Evolutionary conservation across 345 rosid species (phyloP), one percentile per base, ranked within the genome.

Genomic region (Linum trigynum): DNA sequence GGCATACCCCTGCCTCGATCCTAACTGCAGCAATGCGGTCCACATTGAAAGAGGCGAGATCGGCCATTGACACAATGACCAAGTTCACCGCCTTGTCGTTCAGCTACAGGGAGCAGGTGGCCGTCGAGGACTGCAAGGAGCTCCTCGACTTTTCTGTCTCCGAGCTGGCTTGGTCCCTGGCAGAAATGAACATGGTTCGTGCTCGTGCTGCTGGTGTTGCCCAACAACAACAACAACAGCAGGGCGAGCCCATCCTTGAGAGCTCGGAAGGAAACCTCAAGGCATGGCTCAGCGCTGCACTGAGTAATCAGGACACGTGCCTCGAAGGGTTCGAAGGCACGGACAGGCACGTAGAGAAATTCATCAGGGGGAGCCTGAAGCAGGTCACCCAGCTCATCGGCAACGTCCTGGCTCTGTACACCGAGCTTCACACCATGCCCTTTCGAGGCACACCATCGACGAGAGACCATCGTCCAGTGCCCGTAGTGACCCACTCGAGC

Each of bases 121-220:
- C 97, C 0, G 80, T 90, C 3, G 97, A 83, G 60, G 99, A 94
- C 67, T 94, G 99, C 81, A 84, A 86, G 75, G 95, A 90, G 64
- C 96, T 94, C 57, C 77, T 94, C 0, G 99, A 91, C 72, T 86
- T 85, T 80, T 94, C 99, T 0, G 84, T 94, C 50, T 82, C 99
- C 0, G 99, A 94, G 77, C 72, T 94, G 50, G 96, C 95, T n/a
- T 90, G 97, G 99, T 94, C 97, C 14, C 60, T 90, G 67, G 68
- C 64, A 0, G 96, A 84, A 81, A 92, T 90, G 96, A 82, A 74
- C 64, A 79, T 62, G 59, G 80, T 94, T 59, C 84, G 86, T n/a
- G 81, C 69, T 1, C 88, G 94, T 11, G 75, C 70, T 0, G 61
- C 2, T 12, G 79, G 72, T 55, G 67, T 56, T 11, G 75, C 78